Conservation (phyloP, 1,284 basidiomycete species). For the Rhodotorula sp. region DNA sequence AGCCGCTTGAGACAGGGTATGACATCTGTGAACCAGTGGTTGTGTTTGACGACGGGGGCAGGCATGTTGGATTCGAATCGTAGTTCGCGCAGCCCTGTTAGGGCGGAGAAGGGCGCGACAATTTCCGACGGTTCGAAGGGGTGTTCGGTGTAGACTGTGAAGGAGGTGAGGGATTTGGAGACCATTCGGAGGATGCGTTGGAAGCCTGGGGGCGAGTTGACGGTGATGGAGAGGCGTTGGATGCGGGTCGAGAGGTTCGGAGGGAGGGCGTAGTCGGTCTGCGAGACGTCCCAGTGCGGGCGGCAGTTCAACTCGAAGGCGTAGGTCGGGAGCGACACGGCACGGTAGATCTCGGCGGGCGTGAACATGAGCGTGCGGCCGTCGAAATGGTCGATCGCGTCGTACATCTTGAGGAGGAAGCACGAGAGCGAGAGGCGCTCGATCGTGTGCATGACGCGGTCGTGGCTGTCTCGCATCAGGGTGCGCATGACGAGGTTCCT, state of each 20-base stretch:
- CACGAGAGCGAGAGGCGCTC: background rate
- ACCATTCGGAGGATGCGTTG: background rate
- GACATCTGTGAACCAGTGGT: background rate
- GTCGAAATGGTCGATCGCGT: background rate
- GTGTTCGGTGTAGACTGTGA: slow-evolving; percentile 15
- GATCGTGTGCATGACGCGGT: background rate
- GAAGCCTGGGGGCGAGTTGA: background rate
- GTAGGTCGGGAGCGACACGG: background rate
- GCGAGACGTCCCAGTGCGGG: background rate
- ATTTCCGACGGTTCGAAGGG: background rate
- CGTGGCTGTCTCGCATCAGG: background rate
- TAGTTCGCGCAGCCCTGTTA: background rate
- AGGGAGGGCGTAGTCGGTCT: background rate
- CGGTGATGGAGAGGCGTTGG: background rate
- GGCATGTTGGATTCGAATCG: slow-evolving; percentile 3
- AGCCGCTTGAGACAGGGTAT: background rate
- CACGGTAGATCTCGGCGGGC: slow-evolving; percentile 1
- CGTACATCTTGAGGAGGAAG: slow-evolving; percentile 12
- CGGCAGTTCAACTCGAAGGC: slow-evolving; percentile 5
- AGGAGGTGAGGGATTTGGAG: background rate
- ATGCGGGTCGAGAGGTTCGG: background rate
- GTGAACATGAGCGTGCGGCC: background rate
- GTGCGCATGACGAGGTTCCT: background rate
- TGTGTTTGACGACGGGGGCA: background rate
- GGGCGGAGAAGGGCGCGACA: background rate